Evolutionary conservation across 2,329 filamentous ascomycete species (phyloP).

Genomic region (Aspergillus hiratsukae): DNA sequence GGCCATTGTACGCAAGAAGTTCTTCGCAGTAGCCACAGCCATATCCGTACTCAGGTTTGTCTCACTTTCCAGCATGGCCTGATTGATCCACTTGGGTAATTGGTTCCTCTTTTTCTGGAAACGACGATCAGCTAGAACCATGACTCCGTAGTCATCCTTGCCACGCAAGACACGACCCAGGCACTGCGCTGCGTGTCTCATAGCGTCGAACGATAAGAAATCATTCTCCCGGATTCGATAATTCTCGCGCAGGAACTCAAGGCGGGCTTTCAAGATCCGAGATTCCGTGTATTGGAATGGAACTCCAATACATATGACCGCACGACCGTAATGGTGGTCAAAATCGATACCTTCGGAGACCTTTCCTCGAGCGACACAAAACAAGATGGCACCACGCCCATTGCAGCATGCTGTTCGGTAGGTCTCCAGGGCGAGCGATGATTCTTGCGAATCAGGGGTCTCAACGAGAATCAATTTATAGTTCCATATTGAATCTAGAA

Average conservation of each 20-base stretch:
- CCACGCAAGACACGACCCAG: slow-evolving; percentile 89
- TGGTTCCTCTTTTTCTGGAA: slow-evolving; percentile 90
- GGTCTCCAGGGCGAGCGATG: slow-evolving; percentile 88
- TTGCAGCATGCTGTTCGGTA: slow-evolving; percentile 98
- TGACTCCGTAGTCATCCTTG: slow-evolving; percentile 99
- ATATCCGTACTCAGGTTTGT: slow-evolving; percentile 93
- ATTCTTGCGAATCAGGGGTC: slow-evolving; percentile 96
- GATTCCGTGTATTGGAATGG: slow-evolving; percentile 99
- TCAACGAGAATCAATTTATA: slow-evolving; percentile 98
- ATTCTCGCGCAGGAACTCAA: slow-evolving; percentile 94
- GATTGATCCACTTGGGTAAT: slow-evolving; percentile 93
- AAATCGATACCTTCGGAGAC: slow-evolving; percentile 99
- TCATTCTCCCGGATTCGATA: slow-evolving; percentile 97
- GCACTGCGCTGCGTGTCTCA: slow-evolving; percentile 98
- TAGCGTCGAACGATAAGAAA: slow-evolving; percentile 96
- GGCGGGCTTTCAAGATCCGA: slow-evolving; percentile 86
- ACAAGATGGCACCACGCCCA: slow-evolving; percentile 83
- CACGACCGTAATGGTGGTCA: slow-evolving; percentile 95
- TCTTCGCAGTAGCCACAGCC: slow-evolving; percentile 82
- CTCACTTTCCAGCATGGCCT: slow-evolving; percentile 78
- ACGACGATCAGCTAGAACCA: slow-evolving; percentile 91
- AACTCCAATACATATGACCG: slow-evolving; percentile 92
- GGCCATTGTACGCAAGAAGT: slow-evolving; percentile 86
- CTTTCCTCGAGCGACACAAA: slow-evolving; percentile 95
- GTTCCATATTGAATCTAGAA: slow-evolving; percentile 96